Evolutionary conservation across 2,329 filamentous ascomycete genomes (phyloP).

Genomic region (Stagonosporopsis vannaccii): DNA sequence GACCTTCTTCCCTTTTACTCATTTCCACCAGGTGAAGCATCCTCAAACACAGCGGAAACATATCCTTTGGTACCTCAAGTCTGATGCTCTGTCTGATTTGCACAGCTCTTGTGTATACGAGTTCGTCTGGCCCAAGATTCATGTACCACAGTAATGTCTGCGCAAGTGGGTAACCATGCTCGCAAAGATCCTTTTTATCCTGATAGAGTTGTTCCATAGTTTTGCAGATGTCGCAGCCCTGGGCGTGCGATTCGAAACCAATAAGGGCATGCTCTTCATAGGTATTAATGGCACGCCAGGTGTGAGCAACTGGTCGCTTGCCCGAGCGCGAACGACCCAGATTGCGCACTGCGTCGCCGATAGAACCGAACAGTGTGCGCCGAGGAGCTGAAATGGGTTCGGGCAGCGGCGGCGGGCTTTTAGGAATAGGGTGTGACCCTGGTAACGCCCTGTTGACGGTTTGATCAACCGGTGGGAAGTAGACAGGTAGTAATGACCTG

Average conservation of each 20-base stretch:
- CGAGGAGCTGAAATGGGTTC: conserved; percentile 10
- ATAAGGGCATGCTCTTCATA: conserved; percentile 31
- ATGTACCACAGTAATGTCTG: conserved; percentile 29
- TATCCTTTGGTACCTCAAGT: conserved; percentile 31
- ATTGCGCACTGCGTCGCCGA: conserved; percentile 34
- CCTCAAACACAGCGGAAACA: conserved; percentile 25
- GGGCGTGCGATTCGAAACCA: conserved; percentile 38
- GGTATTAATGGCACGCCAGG: conserved; percentile 23
- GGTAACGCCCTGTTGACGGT: conserved; percentile 22
- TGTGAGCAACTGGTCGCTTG: conserved; percentile 17
- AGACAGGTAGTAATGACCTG: conserved; percentile 40
- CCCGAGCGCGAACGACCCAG: conserved; percentile 22
- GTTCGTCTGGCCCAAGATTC: conserved; percentile 31
- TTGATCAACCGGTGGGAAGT: conserved; percentile 38
- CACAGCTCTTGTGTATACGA: conserved; percentile 30
- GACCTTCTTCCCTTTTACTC: conserved; percentile 21
- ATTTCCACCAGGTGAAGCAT: conserved; percentile 32
- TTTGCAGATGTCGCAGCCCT: conserved; percentile 31
- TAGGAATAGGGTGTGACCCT: neutral
- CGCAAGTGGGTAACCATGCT: conserved; percentile 30
- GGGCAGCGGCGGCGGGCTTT: neutral
- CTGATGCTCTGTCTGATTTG: conserved; percentile 14
- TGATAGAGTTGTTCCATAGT: conserved; percentile 29
- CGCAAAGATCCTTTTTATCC: conserved; percentile 29
- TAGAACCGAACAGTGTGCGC: conserved; percentile 27